Conservation (phyloP, 2,329 filamentous ascomycete species). For the Beauveria varroae region DNA sequence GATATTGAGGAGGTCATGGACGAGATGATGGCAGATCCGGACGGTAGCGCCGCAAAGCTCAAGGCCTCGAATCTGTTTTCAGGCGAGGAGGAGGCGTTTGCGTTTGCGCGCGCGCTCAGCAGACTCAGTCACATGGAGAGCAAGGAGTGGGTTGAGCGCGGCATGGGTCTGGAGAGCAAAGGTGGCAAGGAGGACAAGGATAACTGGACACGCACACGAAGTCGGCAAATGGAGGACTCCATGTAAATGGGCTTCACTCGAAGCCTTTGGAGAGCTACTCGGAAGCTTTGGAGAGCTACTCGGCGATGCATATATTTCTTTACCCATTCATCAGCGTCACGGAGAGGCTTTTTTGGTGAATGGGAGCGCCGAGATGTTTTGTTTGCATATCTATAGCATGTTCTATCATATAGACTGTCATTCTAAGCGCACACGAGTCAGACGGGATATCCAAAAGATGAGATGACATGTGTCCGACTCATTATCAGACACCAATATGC, state of each 20-base stretch:
- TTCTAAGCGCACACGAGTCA: not conserved
- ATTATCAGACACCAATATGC: no score
- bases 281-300: not conserved
- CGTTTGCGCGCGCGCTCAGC: slow-evolving; percentile 82
- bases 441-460: not conserved
- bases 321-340: not conserved
- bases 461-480: not conserved
- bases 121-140: slow-evolving; percentile 89
- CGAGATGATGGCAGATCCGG: slow-evolving; percentile 79
- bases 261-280: no score
- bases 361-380: not conserved
- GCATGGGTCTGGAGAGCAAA: slow-evolving; percentile 55
- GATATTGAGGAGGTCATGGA: slow-evolving; percentile 64
- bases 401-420: not conserved
- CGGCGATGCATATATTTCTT: not conserved
- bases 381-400: slow-evolving; percentile 1
- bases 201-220: slow-evolving; percentile 57
- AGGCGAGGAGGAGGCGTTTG: slow-evolving; percentile 93
- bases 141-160: slow-evolving; percentile 87
- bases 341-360: no score
- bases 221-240: slow-evolving; percentile 60
- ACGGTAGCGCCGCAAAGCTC: slow-evolving; percentile 74
- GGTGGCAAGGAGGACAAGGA: slow-evolving; percentile 61
- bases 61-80: slow-evolving; percentile 84
- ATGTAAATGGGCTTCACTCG: slow-evolving; percentile 34